A percentile compares a stretch with the other conserved stretches of the same genome.
phyloP scores from a whole-genome alignment of 768 basidiomycete genomes.

The Boletus barrowsii region DNA sequence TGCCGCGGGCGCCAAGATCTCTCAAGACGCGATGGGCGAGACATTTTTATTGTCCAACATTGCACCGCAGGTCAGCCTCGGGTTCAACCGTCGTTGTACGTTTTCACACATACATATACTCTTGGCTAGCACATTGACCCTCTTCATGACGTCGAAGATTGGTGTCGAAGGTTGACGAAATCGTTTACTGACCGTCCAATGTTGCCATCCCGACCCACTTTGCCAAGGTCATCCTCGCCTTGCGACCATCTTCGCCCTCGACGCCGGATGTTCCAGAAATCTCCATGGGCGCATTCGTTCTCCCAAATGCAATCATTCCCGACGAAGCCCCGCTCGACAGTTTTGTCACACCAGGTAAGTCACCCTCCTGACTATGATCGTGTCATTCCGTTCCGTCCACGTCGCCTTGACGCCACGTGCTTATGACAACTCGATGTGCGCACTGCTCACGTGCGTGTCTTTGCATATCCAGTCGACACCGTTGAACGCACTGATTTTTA shows the following conservation, averaged over 20 bases:
- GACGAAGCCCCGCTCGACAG: conserved; percentile 76
- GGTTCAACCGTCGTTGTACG: conserved; percentile 94
- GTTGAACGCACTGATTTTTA: conserved; percentile 58
- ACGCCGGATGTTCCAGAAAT: conserved; percentile 72
- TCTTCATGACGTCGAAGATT: conserved; percentile 62
- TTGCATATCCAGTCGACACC: conserved; percentile 62
- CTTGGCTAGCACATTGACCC: background rate
- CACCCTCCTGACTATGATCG: too few species aligned
- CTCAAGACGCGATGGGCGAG: conserved; percentile 94
- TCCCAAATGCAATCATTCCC: conserved; percentile 91
- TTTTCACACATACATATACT: background rate
- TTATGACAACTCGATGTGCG: too few species aligned
- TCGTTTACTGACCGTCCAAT: conserved; percentile 89
- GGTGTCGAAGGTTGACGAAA: conserved; percentile 87
- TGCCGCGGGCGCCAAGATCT: conserved; percentile 91
- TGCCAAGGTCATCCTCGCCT: conserved; percentile 88
- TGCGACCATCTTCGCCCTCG: conserved; percentile 69
- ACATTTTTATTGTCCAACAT: conserved; percentile 95
- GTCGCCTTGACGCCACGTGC: too few species aligned
- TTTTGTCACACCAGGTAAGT: conserved; percentile 77
- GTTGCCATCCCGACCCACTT: conserved; percentile 96
- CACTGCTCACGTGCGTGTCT: background rate
- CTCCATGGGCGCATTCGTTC: conserved; percentile 89
- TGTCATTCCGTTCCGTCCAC: too few species aligned
- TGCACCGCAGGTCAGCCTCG: conserved; percentile 95